Percentiles rank a stretch among this genome's conserved stretches.
Conservation (phyloP, 768 basidiomycete genomes). For the Boletus subcaerulescens region DNA sequence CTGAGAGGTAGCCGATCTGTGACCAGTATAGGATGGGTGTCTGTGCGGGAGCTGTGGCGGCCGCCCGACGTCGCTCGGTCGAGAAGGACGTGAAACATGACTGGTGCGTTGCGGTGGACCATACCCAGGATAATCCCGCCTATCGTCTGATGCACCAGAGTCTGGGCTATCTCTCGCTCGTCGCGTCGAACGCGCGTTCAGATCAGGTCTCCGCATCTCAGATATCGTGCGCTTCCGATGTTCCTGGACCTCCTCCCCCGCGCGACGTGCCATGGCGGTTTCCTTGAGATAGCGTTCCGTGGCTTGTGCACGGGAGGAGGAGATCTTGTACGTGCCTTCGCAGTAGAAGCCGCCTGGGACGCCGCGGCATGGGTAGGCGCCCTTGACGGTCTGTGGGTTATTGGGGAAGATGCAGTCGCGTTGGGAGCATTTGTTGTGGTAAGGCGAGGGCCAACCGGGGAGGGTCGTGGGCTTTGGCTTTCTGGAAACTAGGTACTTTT, state of each 20-base stretch:
- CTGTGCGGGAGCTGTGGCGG: constrained; percentile 14
- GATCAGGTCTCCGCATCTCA: constrained; percentile 26
- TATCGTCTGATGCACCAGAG: constrained; percentile 5
- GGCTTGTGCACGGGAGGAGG: constrained; percentile 33
- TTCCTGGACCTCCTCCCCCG: constrained; percentile 27
- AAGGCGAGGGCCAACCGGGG: constrained; percentile 36
- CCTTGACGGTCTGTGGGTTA: constrained; percentile 28
- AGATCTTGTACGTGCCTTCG: constrained; percentile 33
- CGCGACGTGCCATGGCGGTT: constrained; percentile 18
- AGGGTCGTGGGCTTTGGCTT: constrained; percentile 29
- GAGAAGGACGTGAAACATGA: constrained; percentile 3
- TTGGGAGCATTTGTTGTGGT: constrained; percentile 37
- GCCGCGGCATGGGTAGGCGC: constrained; percentile 33
- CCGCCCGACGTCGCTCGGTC: constrained; percentile 19
- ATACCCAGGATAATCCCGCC: background rate
- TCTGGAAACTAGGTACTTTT: constrained; percentile 22
- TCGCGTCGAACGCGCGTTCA: constrained; percentile 1
- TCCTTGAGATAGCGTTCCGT: constrained; percentile 32
- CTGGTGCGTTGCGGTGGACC: background rate
- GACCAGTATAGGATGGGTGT: constrained; percentile 8
- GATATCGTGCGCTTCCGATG: constrained; percentile 25
- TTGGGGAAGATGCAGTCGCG: constrained; percentile 33
- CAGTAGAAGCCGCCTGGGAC: constrained; percentile 35
- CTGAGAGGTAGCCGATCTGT: constrained; percentile 25
- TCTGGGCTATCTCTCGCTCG: constrained; percentile 12